Evolutionary conservation across 441 rosid genomes (phyloP), one percentile per base, ranked within the genome.

Genomic region (Pelargonium australe): DNA sequence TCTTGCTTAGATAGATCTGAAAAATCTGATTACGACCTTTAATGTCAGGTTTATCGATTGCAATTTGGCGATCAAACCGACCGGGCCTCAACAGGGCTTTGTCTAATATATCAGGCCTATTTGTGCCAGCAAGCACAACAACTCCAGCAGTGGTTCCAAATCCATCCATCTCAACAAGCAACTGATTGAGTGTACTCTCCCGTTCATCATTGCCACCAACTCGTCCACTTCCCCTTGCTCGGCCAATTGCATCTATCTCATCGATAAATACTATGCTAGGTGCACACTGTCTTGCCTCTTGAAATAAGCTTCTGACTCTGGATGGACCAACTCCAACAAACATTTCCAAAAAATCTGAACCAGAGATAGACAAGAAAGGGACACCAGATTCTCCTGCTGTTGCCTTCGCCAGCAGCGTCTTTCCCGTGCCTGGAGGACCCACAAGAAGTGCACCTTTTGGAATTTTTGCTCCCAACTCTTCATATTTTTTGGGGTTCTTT

Each of bases 111-210:
- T 83, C 86, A 5, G 90, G 89, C 72, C 90, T 80, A 73, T 87
- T 89, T 47, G 89, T 85, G 37, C 87, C 89, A 72, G 90, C 90
- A 68, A 87, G 86, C 12, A 89, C 90, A 53, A 87, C 86, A 28
- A 88, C 83, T 37, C 91, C 89, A 11, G 88, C 53, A 40, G 89
- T 86, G 3, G 89, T 86, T 78, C 88, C 91, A 81, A 86, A 85
- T 67, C 94, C 91, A 68, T 86, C 91, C 89, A 88, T 88, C 74
- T 86, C 91, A 6, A 84, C 87, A 13, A 89, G 85, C 73, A 89
- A 75, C 78, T 89, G 92, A 71, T 87, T 85, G 34, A 87, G 89
- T 44, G 90, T 84, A 77, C 85, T 84, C 75, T 86, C 90, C 14
- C 89, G 83, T 76, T 89, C 92, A 76, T 77, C 84, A 72, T 82